Percentiles rank a stretch among this genome's conserved stretches.
Evolutionary conservation across 2,329 filamentous ascomycete genomes (phyloP).

Genomic region (Immersiporthe knoxdaviesiana): DNA sequence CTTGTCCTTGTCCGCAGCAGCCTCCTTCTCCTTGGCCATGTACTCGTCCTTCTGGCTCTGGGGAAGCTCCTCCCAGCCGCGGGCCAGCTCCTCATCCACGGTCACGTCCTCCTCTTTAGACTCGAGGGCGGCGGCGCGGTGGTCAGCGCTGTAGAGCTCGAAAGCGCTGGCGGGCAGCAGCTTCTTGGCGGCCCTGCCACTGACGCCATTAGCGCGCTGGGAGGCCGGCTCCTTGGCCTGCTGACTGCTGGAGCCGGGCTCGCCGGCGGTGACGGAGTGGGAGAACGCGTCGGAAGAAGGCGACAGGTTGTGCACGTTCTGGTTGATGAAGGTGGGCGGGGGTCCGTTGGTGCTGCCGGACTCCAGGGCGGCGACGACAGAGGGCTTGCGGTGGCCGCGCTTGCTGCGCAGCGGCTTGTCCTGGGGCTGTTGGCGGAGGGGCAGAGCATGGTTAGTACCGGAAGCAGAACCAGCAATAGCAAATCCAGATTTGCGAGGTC

Average conservation of each 20-base stretch:
- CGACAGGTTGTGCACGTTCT: constrained; percentile 50
- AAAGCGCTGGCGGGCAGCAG: constrained; percentile 54
- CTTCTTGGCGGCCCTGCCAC: constrained; percentile 41
- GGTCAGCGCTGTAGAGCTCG: constrained; percentile 58
- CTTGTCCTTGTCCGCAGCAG: constrained; percentile 26
- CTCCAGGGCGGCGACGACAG: constrained; percentile 46
- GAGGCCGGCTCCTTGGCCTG: constrained; percentile 32
- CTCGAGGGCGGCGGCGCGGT: constrained; percentile 46
- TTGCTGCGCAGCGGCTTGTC: constrained; percentile 78
- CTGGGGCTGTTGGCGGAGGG: constrained; percentile 60
- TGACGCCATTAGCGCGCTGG: constrained; percentile 44
- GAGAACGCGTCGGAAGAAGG: constrained; percentile 58
- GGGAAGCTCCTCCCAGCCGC: constrained; percentile 57
- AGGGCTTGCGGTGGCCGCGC: constrained; percentile 68
- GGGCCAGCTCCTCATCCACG: constrained; percentile 59
- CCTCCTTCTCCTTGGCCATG: constrained; percentile 39
- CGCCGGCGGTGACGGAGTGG: constrained; percentile 46
- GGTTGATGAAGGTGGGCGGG: constrained; percentile 50
- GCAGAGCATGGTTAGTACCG: constrained; percentile 32
- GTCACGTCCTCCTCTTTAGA: constrained; percentile 49
- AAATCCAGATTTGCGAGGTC: constrained; percentile 21
- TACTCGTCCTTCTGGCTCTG: constrained; percentile 55
- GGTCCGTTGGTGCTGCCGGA: constrained; percentile 33
- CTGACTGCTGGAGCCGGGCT: constrained; percentile 35
- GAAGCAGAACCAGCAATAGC: constrained; percentile 24